A percentile compares a stretch with the other conserved stretches of the same genome.
These are phyloP conservation scores for Collybiopsis luxurians DNA, from an alignment of 768 basidiomycete species.

Conservation along the genomic window DNA sequence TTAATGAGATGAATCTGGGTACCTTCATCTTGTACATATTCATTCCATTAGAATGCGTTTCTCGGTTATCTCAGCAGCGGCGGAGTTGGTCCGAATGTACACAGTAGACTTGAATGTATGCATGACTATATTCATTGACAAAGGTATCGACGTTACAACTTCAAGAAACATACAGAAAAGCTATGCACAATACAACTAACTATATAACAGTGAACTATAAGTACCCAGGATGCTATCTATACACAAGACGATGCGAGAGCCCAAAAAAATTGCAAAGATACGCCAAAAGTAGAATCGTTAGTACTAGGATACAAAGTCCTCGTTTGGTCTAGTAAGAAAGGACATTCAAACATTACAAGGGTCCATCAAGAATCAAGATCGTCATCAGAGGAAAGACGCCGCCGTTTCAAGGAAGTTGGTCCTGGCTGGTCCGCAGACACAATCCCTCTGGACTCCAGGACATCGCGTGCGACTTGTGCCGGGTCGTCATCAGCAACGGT, in stretches of 20 bases:
- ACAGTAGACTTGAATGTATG: not conserved
- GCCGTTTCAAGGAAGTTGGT: constrained; percentile 35
- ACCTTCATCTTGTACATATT: constrained; percentile 6
- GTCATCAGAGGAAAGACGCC: constrained; percentile 48
- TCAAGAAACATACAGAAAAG: constrained; percentile 6
- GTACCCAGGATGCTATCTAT: constrained; percentile 3
- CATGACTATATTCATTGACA: too few species aligned
- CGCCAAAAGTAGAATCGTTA: constrained; percentile 1
- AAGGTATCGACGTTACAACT: not conserved
- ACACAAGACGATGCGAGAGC: constrained; percentile 1
- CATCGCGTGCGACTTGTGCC: constrained; percentile 75
- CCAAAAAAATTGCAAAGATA: constrained; percentile 3
- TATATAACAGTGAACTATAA: constrained; percentile 8
- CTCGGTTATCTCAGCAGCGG: not conserved
- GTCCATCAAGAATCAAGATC: constrained; percentile 38
- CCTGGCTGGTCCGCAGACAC: constrained; percentile 31
- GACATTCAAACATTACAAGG: constrained; percentile 22
- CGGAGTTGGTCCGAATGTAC: constrained; percentile 4
- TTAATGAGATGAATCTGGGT: constrained; percentile 4
- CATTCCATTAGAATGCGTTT: not conserved
- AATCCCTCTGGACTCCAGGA: constrained; percentile 79
- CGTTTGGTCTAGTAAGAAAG: not conserved
- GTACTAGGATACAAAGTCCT: not conserved
- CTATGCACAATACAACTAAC: constrained; percentile 9
- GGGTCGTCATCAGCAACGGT: constrained; percentile 29